These are phyloP conservation scores for Paraurostyla sp. DNA, from an alignment of 73 alveolate species.

Conservation along the genomic window DNA sequence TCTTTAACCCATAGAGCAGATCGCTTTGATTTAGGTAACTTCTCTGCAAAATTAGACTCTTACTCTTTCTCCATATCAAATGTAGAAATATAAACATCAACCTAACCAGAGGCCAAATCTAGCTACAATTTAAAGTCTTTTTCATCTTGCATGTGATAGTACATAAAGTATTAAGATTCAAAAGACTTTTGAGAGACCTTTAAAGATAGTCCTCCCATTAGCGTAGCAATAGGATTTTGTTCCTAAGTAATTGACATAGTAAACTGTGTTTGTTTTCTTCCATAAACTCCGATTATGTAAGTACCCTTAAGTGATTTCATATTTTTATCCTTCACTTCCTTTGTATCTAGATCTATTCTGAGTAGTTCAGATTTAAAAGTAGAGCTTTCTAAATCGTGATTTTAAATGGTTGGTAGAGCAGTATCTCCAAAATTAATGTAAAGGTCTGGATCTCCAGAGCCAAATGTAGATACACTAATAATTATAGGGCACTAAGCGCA, in stretches of 20 bases:
- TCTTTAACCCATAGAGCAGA: constrained; percentile 27
- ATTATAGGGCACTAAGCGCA: constrained; percentile 63
- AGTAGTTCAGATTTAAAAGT: constrained; percentile 49
- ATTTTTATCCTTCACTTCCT: constrained; percentile 1
- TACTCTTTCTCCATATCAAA: not conserved
- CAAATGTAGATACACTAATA: constrained; percentile 29
- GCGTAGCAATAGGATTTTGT: not conserved
- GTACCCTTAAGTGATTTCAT: constrained; percentile 54
- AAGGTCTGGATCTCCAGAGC: constrained; percentile 65
- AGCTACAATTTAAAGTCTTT: not conserved
- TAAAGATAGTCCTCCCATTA: not conserved
- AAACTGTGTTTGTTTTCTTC: not conserved
- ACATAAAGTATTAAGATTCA: constrained; percentile 20
- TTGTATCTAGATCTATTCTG: constrained; percentile 24
- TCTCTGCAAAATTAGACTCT: constrained; percentile 19
- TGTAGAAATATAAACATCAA: not conserved
- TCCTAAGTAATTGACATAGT: constrained; percentile 3
- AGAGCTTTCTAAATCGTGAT: constrained; percentile 18
- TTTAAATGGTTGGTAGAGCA: constrained; percentile 20
- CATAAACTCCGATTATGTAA: constrained; percentile 60
- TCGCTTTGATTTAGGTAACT: constrained; percentile 49
- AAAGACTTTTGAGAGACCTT: not conserved
- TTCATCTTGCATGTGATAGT: constrained; percentile 6
- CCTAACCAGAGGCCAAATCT: not conserved
- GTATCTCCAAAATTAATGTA: constrained; percentile 59